A percentile compares a stretch with the other conserved stretches of the same genome.
These are phyloP conservation scores for Rhododendron vialii DNA, from an alignment of 148 eudicot genomes.

Conservation along the genomic window DNA sequence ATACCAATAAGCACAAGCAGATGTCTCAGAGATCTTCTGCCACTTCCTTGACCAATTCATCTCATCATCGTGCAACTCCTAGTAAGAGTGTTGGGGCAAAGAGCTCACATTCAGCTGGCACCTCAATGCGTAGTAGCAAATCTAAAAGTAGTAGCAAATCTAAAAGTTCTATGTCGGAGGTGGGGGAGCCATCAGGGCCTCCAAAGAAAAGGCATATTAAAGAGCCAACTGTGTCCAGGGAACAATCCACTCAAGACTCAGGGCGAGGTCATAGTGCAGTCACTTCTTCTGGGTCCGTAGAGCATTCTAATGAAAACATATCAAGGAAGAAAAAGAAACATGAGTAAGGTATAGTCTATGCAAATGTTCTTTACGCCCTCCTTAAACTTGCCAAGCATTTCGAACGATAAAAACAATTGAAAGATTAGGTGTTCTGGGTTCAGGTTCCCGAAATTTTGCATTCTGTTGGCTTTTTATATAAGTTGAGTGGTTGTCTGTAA, in stretches of 20 bases:
- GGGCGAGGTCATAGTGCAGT: slow-evolving; percentile 41
- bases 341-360: slow-evolving; percentile 5
- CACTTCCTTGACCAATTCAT: slow-evolving; percentile 40
- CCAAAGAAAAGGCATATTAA: slow-evolving; percentile 29
- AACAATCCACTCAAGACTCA: slow-evolving; percentile 39
- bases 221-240: slow-evolving; percentile 29
- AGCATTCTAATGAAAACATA: slow-evolving; percentile 43
- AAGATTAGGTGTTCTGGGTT: not conserved
- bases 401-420: not conserved
- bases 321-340: slow-evolving; percentile 38
- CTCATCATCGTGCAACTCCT: slow-evolving; percentile 35
- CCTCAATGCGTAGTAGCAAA: slow-evolving; percentile 33
- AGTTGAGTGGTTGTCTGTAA: not conserved
- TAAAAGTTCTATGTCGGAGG: slow-evolving; percentile 38
- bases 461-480: not conserved
- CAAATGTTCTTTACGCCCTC: not conserved
- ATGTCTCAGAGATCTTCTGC: slow-evolving; percentile 25
- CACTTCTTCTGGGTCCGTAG: slow-evolving; percentile 47
- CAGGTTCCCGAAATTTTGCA: not conserved
- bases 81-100: slow-evolving; percentile 25
- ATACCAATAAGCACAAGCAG: slow-evolving; percentile 15
- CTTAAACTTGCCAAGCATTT: not conserved
- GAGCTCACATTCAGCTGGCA: slow-evolving; percentile 23
- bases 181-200: slow-evolving; percentile 24
- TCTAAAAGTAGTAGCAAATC: slow-evolving; percentile 41